Evolutionary conservation across 1,284 basidiomycete species (phyloP), one percentile per base, ranked within the genome.

Genomic region (Tremellales sp.): DNA sequence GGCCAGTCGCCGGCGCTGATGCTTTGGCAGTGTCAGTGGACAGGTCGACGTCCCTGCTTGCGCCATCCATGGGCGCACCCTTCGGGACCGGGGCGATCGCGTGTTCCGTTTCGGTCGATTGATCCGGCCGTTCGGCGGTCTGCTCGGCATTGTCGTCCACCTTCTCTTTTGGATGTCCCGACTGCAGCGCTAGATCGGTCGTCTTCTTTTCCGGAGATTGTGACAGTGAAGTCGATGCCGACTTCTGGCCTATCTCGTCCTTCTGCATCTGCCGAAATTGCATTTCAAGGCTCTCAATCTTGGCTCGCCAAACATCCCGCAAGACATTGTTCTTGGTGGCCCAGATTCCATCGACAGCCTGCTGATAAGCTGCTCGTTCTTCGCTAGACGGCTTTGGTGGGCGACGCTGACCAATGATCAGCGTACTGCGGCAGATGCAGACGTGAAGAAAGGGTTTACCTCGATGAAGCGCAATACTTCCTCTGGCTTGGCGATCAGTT

Each of bases 391-490:
- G 10, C 2, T 17, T 19, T 8, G 45, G 51, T 22, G 69, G 46
- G 58, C 64, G 36, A 48, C 67, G 24, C 51, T 54, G 45, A 31
- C 15, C 29, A 15, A 8, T 31, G 29, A 31, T 31, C 15, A 8
- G 29, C 29, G 29, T 15, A 15, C 29, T 31, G 8, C 29, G 15
- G n/a, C n/a, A n/a, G n/a, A n/a, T n/a, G n/a, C n/a, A n/a, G n/a
- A n/a, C n/a, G n/a, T n/a, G n/a, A n/a, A 31, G 29, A 40, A n/a
- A 35, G 23, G 21, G 35, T 68, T 44, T 43, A 75, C 74, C 35
- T 68, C 58, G 1, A 71, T 58, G 36, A 72, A 69, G 1, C 40
- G 17, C 7, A 76, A 48, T 5, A 70, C 51, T 22, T 57, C 54
- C 2, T 65, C 42, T 0, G 68, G 62, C 12, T 67, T 46, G 4